Base-by-base conservation (phyloP, 257 asterid genomes). In the Lycium ferocissimum region DNA sequence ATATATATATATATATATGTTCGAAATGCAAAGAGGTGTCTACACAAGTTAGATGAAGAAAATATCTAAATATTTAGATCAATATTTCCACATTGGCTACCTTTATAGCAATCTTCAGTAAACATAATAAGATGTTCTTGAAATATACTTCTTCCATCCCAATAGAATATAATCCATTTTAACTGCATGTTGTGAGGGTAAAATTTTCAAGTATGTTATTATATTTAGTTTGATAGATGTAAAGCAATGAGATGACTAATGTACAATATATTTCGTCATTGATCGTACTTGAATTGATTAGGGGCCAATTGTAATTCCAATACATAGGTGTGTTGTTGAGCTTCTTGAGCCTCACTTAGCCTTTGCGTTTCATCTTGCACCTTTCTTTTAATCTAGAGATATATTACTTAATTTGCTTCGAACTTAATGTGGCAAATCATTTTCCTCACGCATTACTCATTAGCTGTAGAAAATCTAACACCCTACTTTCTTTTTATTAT, bases 401-500 rank as follows among this genome's bases (percentile, higher is more conserved):
- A 20, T 73, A 6, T 22, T 22, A 22, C 43, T 75, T 75, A 62
- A 49, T 22, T 49, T 22, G 1, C 81, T 0, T 49, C 1, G 17
- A 22, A 53, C 22, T 75, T 51, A 75, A 49, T 15, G 13, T 75
- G 82, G 49, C 9, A 78, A 78, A 33, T 78, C 82, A 78, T 78
- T 2, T 53, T 14, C 65, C 26, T 15, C 45, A 4, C 58, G 47
- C 38, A 53, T 15, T 20, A 4, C 37, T 75, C 38, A 53, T 76
- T 17, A 13, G 26, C 65, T 51, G 49, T 53, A 53, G 2, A 53
- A 71, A 53, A 26, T 53, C 33, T 53, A 22, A 49, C 22, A 76
- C 43, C 47, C 5, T 51, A 53, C 43, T 78, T 53, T 53, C 65
- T 78, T 84, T 38, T 82, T 35, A 43, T 73, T 89, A 87, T 97